A percentile compares a stretch with the other conserved stretches of the same genome.
phyloP scores from a whole-genome alignment of 2,329 filamentous ascomycete genomes.

The Epichloe gansuensis region DNA sequence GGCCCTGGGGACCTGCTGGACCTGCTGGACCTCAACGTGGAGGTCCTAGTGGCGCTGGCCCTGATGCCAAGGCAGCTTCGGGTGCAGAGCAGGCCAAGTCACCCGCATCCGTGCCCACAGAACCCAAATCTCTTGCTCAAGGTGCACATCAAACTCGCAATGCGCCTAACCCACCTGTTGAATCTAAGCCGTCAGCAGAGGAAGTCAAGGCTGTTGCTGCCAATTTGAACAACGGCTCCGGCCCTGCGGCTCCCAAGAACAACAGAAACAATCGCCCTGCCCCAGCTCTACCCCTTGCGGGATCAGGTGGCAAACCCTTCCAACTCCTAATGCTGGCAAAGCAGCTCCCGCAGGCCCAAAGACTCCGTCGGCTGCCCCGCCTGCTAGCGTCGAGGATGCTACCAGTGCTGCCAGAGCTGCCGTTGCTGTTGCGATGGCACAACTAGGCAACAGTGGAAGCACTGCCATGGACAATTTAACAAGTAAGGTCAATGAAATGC shows the following conservation, averaged over 20 bases:
- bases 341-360: slow-evolving; percentile 23
- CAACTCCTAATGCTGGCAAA: slow-evolving; percentile 18
- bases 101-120: slow-evolving; percentile 33
- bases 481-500: slow-evolving; percentile 67
- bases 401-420: slow-evolving; percentile 65
- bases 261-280: slow-evolving; percentile 38
- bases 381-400: slow-evolving; percentile 45
- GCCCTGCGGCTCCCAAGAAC: slow-evolving; percentile 23
- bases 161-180: slow-evolving; percentile 51
- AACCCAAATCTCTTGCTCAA: slow-evolving; percentile 41
- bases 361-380: slow-evolving; percentile 22
- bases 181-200: slow-evolving; percentile 51
- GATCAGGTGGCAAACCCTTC: slow-evolving; percentile 28
- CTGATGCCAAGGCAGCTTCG: slow-evolving; percentile 35
- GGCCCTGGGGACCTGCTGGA: slow-evolving; percentile 19
- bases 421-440: slow-evolving; percentile 70
- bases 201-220: slow-evolving; percentile 33
- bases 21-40: slow-evolving; percentile 45
- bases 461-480: slow-evolving; percentile 57
- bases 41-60: slow-evolving; percentile 29
- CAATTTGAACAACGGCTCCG: slow-evolving; percentile 24
- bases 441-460: slow-evolving; percentile 37
- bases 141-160: slow-evolving; percentile 32
- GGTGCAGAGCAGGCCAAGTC: slow-evolving; percentile 36
- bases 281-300: slow-evolving; percentile 53